A percentile compares a stretch with the other conserved stretches of the same genome.
Conservation (phyloP, 2,329 filamentous ascomycete species). For the Hypoxylon sp. region DNA sequence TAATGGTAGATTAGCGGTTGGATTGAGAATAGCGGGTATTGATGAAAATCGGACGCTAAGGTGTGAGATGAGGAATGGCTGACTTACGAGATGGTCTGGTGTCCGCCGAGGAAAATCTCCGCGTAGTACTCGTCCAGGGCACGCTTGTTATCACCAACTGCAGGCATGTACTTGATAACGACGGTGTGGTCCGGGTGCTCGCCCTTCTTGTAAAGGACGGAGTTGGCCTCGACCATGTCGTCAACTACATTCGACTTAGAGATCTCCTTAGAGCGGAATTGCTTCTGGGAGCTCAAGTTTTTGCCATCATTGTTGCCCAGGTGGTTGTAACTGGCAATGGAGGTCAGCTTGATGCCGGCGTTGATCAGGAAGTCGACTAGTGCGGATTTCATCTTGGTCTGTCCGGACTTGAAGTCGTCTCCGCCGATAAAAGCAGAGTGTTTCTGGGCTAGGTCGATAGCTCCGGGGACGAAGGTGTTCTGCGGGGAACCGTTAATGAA, state of each 20-base stretch:
- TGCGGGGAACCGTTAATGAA: conserved; percentile 99
- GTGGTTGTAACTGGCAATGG: conserved; percentile 99
- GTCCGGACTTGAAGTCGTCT: conserved; percentile 99
- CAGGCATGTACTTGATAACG: conserved; percentile 99
- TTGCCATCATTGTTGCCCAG: conserved; percentile 99
- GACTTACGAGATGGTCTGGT: conserved; percentile 90
- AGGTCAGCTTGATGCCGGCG: conserved; percentile 98
- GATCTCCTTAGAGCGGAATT: conserved; percentile 99
- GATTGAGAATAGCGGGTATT: neutral
- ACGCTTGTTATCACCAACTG: conserved; percentile 98
- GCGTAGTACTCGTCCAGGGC: conserved; percentile 99
- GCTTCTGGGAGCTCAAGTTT: conserved; percentile 96
- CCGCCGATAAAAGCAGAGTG: conserved; percentile 93
- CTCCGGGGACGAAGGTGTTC: conserved; percentile 98
- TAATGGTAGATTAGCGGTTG: neutral
- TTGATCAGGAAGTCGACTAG: conserved; percentile 99
- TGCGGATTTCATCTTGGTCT: conserved; percentile 99
- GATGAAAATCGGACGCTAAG: neutral
- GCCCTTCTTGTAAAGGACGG: conserved; percentile 87
- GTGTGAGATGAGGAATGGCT: conserved; percentile 43
- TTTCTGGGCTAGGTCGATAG: conserved; percentile 88
- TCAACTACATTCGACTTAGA: conserved; percentile 99
- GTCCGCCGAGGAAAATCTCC: conserved; percentile 98
- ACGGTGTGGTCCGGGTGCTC: conserved; percentile 99
- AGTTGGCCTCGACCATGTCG: conserved; percentile 98